These are phyloP conservation scores for Roridomyces roridus DNA, from an alignment of 768 basidiomycete species.

Conservation along the genomic window DNA sequence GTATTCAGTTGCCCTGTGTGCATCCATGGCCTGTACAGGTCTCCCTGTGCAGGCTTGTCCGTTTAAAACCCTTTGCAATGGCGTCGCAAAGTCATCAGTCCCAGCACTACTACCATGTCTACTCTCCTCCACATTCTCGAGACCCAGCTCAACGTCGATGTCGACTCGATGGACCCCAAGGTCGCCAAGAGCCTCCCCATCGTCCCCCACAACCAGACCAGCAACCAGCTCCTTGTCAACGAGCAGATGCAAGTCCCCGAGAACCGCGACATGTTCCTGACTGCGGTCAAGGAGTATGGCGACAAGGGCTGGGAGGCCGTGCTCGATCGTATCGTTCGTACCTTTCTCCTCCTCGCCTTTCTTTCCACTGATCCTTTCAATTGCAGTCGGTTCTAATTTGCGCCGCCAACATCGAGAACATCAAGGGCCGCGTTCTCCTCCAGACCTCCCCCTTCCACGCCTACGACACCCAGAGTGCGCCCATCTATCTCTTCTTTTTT, in stretches of 20 bases:
- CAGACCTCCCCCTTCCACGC: conserved; percentile 40
- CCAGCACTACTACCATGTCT: conserved; percentile 1
- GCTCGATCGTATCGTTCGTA: conserved; percentile 28
- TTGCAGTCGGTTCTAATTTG: conserved; percentile 43
- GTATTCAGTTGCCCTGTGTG: neutral
- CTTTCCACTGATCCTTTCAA: neutral
- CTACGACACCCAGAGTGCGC: conserved; percentile 38
- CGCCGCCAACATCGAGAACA: conserved; percentile 36
- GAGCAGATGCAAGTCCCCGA: conserved; percentile 33
- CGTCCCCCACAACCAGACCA: conserved; percentile 40
- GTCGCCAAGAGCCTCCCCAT: conserved; percentile 35
- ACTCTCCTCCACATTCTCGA: conserved; percentile 22
- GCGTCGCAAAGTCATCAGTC: too few relatives aligned
- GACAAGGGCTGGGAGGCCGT: conserved; percentile 29
- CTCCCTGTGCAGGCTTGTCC: neutral
- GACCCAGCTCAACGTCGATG: conserved; percentile 37
- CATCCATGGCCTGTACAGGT: neutral
- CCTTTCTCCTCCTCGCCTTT: neutral
- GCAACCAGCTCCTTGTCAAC: conserved; percentile 43
- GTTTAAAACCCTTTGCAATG: neutral
- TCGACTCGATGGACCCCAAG: conserved; percentile 44
- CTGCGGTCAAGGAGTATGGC: conserved; percentile 26
- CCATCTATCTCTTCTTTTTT: neutral
- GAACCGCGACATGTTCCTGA: conserved; percentile 29
- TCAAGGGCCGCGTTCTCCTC: conserved; percentile 39